Base-by-base conservation (phyloP, 2,329 filamentous ascomycete species). In the Knufia petricola region DNA sequence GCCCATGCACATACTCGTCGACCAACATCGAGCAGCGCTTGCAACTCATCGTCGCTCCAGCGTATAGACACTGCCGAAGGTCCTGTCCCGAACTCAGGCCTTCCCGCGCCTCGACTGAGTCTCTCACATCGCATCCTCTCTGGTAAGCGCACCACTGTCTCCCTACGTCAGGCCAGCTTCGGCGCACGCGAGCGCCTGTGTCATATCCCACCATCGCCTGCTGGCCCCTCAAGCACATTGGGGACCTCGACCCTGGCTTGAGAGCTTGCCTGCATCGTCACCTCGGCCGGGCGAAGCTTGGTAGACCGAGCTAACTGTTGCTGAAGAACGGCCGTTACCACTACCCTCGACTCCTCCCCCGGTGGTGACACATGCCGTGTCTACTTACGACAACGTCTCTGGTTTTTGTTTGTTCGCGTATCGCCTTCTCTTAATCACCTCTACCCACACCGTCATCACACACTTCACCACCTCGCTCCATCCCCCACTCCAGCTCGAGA, bases 321-420 rank as follows among this genome's bases (percentile, higher is more conserved):
- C 30, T 46, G 28, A 24, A 24, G n/a, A 4, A 32, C 4, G 37
- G 42, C n/a, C n/a, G n/a, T n/a, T n/a, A 17, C 24, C 19, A 15
- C 31, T 26, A n/a, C 37, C 32, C 43, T 50, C 50, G 48, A 46
- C 15, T 36, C 15, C 21, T 21, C 26, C 6, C 26, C 17, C 39
- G 45, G n/a, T 31, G 48, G 36, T 50, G 49, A 57, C 56, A 53
- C 52, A 59, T 59, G 56, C 55, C 50, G 56, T 48, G 32, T 50
- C 48, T 52, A 50, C 40, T 19, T 17, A 40, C 46, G 41, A 30
- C 28, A 41, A 24, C 34, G 34, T 48, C 19, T 50, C 48, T 53
- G 49, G 47, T 50, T 50, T 39, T 51, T 38, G 49, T 48, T 49
- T 47, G 34, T 43, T 46, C 15, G 39, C 37, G 31, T 32, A 20